A percentile compares a stretch with the other conserved stretches of the same genome.
phyloP scores from a whole-genome alignment of 768 basidiomycete genomes.

The Russula emetica region DNA sequence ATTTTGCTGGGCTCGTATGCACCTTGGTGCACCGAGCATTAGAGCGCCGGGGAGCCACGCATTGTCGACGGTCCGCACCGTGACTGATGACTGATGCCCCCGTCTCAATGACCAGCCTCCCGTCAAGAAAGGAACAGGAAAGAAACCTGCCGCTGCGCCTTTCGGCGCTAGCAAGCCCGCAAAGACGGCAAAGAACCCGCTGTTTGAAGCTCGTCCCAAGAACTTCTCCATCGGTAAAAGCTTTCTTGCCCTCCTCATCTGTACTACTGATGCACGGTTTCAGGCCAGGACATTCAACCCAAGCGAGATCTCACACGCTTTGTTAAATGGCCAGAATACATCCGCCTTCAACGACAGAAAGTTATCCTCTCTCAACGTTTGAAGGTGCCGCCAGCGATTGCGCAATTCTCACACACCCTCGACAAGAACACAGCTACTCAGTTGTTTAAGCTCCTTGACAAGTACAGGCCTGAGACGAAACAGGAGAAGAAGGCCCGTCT shows the following conservation, averaged over 20 bases:
- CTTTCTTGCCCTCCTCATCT: neutral
- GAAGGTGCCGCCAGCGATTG: conserved; percentile 97
- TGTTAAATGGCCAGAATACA: conserved; percentile 99
- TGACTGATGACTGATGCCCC: conserved; percentile 40
- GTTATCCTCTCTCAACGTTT: conserved; percentile 96
- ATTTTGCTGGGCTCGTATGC: conserved; percentile 42
- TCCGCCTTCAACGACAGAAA: conserved; percentile 97
- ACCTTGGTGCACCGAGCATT: conserved; percentile 32
- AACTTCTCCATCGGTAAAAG: conserved; percentile 91
- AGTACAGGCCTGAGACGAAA: conserved; percentile 91
- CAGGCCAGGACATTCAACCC: conserved; percentile 92
- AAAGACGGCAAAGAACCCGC: conserved; percentile 88
- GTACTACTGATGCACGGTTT: neutral
- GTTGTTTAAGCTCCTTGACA: conserved; percentile 96
- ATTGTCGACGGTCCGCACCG: conserved; percentile 32
- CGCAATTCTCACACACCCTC: conserved; percentile 94
- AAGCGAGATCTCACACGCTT: conserved; percentile 90
- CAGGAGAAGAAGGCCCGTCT: conserved; percentile 97
- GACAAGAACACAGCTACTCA: conserved; percentile 99
- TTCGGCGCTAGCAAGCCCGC: conserved; percentile 70
- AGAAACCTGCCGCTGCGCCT: conserved; percentile 84
- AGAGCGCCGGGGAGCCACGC: conserved; percentile 49
- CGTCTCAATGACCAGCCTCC: conserved; percentile 93
- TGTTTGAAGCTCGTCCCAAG: conserved; percentile 85
- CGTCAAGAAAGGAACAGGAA: conserved; percentile 67